These are phyloP conservation scores for Russula sp. DNA, from an alignment of 768 basidiomycete species.

Conservation along the genomic window DNA sequence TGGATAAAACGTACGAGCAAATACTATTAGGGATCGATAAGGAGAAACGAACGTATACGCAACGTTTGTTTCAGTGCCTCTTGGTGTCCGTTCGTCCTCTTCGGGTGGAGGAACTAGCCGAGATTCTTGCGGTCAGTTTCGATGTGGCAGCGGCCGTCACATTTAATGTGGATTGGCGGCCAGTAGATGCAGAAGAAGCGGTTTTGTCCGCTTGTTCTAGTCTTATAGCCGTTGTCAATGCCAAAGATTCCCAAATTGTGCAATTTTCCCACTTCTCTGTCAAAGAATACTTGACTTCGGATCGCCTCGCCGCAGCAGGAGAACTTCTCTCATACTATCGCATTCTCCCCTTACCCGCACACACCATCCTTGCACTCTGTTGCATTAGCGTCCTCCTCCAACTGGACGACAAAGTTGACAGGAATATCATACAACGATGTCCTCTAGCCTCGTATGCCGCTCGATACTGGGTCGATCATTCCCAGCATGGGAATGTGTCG, in stretches of 20 bases:
- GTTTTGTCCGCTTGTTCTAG: constrained; percentile 4
- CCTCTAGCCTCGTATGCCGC: neutral
- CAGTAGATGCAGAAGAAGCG: neutral
- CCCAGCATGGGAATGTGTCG: neutral
- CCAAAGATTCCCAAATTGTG: neutral
- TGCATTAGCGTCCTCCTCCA: constrained; percentile 5
- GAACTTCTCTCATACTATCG: constrained; percentile 1
- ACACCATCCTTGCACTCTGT: neutral
- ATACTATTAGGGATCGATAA: neutral
- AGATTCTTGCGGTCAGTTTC: constrained; percentile 7
- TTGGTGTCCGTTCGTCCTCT: neutral
- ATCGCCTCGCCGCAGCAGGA: neutral
- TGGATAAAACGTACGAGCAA: constrained; percentile 1
- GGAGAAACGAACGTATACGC: neutral
- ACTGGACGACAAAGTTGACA: neutral
- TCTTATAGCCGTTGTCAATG: neutral
- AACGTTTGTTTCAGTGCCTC: neutral
- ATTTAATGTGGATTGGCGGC: neutral
- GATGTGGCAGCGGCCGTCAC: neutral
- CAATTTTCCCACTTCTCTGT: constrained; percentile 18
- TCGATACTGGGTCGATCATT: constrained; percentile 6
- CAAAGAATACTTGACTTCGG: constrained; percentile 12
- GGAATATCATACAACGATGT: neutral
- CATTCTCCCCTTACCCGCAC: neutral
- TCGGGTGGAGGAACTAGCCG: constrained; percentile 1